phyloP scores from a whole-genome alignment of 2,329 filamentous ascomycete species.

The Hypoxylon sp. region DNA sequence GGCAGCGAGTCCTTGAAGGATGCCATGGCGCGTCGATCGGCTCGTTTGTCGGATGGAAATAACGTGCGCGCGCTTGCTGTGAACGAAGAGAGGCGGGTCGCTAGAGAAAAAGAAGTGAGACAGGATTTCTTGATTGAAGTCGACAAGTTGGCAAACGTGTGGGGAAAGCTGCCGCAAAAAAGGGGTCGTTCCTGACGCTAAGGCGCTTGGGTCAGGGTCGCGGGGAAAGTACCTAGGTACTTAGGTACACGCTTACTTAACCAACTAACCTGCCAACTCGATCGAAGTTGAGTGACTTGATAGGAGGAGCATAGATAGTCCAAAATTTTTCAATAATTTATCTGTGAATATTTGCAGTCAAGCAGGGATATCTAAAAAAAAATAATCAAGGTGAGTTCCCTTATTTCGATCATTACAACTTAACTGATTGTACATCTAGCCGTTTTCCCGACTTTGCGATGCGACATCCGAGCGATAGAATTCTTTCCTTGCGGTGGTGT shows the following conservation, averaged over 20 bases:
- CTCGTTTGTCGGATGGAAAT: not conserved
- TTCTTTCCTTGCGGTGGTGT: too few species aligned
- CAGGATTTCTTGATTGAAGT: not conserved
- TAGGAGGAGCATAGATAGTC: too few species aligned
- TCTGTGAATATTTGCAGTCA: too few species aligned
- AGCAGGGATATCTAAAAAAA: too few species aligned
- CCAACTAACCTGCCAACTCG: too few species aligned
- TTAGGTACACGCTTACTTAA: constrained; percentile 1
- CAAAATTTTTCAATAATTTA: too few species aligned
- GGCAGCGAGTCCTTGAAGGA: constrained; percentile 50
- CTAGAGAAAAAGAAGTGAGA: not conserved
- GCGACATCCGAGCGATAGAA: too few species aligned
- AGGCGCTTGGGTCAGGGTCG: not conserved
- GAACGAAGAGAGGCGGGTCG: not conserved
- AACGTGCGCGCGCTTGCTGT: not conserved
- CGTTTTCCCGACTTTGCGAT: too few species aligned
- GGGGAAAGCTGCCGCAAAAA: not conserved
- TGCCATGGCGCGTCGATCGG: constrained; percentile 1
- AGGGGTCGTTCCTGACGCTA: not conserved
- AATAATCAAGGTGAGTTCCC: too few species aligned
- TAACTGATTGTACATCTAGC: too few species aligned
- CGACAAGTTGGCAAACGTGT: constrained; percentile 1
- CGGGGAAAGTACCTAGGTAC: not conserved
- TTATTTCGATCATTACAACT: too few species aligned
- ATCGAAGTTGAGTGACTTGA: too few species aligned